Base-by-base conservation (phyloP, 495 filamentous ascomycete genomes). In the Clavariopsis aquatica region DNA sequence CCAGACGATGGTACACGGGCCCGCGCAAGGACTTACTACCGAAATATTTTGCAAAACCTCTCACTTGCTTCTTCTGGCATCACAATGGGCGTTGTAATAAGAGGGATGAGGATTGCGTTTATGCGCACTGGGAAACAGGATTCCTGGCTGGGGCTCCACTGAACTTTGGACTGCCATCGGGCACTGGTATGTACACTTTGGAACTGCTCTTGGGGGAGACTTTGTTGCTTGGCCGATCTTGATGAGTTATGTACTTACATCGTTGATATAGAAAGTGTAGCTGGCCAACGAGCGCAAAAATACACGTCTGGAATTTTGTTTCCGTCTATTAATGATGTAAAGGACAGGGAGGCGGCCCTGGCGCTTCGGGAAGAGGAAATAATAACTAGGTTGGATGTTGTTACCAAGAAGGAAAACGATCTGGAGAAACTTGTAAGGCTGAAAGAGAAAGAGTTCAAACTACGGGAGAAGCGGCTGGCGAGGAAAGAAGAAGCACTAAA, bases 31-130 rank as follows among this genome's bases (percentile, higher is more conserved):
- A 17, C 17, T 5, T 12, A 6, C 20, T 46, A 20, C 55, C 55
- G 1, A 58, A 58, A 22, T 7, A 58, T 17, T 58, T 46, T 38
- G 24, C 17, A 10, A 45, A 24, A 29, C 20, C 41, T 1, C 55
- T 58, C 20, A 58, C 55, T 15, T 58, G 53, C 53, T 41, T 58
- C 55, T 58, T 58, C 38, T 58, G 41, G 55, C 22, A 46, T 38
- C 36, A 47, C 8, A 58, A 45, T 26, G 55, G 55, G 17, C 9
- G 22, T 10, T 58, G 55, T 38, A 58, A 47, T 23, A 58, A 43
- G 38, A 58, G 41, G 24, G 41, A 58, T 47, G 55, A 13, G 20
- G 55, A 58, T 26, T 58, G 55, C 13, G 55, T 24, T 20, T 58
- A 58, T 46, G 55, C 55, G 5, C 55, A 58, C 19, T 46, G 36